Evolutionary conservation across 2,329 filamentous ascomycete species (phyloP).

Genomic region (Shiraia bambusicola): DNA sequence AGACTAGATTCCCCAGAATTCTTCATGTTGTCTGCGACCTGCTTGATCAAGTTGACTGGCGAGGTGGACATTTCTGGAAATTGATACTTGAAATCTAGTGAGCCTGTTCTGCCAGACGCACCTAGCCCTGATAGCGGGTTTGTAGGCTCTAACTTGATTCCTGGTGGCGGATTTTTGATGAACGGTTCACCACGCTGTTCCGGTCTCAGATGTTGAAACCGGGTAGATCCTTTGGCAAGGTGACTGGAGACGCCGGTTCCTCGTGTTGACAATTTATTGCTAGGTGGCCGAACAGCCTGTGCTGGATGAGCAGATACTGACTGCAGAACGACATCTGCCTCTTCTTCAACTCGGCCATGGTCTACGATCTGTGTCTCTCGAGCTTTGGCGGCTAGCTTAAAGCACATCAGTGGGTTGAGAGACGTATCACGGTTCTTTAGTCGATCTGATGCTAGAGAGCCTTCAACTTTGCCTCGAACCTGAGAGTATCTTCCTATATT

Average conservation of each 20-base stretch:
- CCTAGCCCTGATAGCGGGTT: not conserved
- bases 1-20: not conserved
- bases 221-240: not conserved
- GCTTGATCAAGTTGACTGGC: not conserved
- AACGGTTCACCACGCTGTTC: slow-evolving; percentile 33
- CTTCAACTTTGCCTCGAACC: slow-evolving; percentile 46
- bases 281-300: not conserved
- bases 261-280: not conserved
- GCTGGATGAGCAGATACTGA: not conserved
- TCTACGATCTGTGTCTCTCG: slow-evolving; percentile 25
- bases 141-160: not conserved
- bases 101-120: slow-evolving; percentile 7
- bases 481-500: slow-evolving; percentile 50
- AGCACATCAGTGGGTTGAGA: slow-evolving; percentile 45
- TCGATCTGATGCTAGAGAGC: slow-evolving; percentile 46
- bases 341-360: slow-evolving; percentile 10
- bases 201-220: slow-evolving; percentile 4
- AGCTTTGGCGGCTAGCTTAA: slow-evolving; percentile 46
- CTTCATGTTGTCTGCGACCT: not conserved
- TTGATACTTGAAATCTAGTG: slow-evolving; percentile 28
- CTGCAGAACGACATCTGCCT: not conserved
- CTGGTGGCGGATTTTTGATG: slow-evolving; percentile 10
- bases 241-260: not conserved
- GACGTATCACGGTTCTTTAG: slow-evolving; percentile 40
- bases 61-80: slow-evolving; percentile 20